Evolutionary conservation across 768 basidiomycete species (phyloP), one percentile per base, ranked within the genome.

Genomic region (Suillus alpinus): DNA sequence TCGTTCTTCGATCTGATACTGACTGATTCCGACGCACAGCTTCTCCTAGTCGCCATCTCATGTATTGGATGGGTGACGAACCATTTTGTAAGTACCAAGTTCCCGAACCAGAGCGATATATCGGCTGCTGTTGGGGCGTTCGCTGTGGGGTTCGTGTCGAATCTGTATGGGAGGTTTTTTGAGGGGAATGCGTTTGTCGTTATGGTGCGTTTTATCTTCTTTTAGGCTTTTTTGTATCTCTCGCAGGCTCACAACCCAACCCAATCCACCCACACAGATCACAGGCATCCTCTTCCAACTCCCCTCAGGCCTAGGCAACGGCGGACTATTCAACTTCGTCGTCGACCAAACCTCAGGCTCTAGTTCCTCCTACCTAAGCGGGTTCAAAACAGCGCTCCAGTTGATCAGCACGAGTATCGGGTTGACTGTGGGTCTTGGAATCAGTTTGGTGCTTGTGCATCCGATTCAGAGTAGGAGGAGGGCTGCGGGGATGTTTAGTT

Each of bases 261-360:
- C n/a, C n/a, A n/a, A n/a, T n/a, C n/a, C n/a, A n/a, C n/a, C n/a
- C 1, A 18, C 26, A 29, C 55, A 76, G 81, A 87, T 91, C 63
- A 90, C 88, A 0, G 91, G 89, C 26, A 89, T 94, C 52, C 78
- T 94, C 16, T 90, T 94, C 76, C 93, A 94, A 74, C 81, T 94
- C 1, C 92, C 92, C 0, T 90, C 89, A 8, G 92, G 92, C 41
- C 81, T 94, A 12, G 85, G 87, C 8, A 90, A 85, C 47, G 91
- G 90, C 12, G 92, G 92, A 34, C 82, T 94, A 7, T 80, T 95
- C 63, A 84, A 82, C 62, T 92, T 87, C 67, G 87, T 84, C 12
- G 80, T 80, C 40, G 76, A 83, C 63, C 79, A 83, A 61, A 78
- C 83, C 26, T 73, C 79, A 6, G 86, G 85, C 14, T 78, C 79